Conservation (phyloP, 768 basidiomycete genomes). For the Kwoniella pini region DNA sequence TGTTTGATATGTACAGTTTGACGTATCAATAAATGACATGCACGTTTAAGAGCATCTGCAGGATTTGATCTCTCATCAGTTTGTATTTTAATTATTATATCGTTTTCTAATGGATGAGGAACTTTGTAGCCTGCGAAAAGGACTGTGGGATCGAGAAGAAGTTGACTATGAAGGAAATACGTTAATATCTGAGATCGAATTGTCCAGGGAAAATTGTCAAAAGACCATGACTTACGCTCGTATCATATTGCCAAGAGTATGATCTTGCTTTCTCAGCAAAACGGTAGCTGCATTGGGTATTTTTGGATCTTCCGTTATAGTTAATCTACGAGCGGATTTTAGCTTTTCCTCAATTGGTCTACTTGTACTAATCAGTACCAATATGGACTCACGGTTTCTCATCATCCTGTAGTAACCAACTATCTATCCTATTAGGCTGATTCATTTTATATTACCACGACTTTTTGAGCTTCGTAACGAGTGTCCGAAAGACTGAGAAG, state of each 20-base stretch:
- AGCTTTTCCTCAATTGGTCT: background rate
- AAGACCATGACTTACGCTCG: conserved; percentile 62
- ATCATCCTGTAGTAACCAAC: conserved; percentile 87
- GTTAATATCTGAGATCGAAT: too few species aligned
- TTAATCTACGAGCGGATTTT: conserved; percentile 63
- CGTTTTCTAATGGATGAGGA: conserved; percentile 90
- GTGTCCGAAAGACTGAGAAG: too few species aligned
- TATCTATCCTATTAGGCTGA: conserved; percentile 88
- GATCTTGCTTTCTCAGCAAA: conserved; percentile 93
- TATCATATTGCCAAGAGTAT: conserved; percentile 95
- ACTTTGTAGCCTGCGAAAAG: conserved; percentile 98
- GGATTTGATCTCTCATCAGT: conserved; percentile 86
- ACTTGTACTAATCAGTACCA: background rate
- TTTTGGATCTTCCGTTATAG: conserved; percentile 91
- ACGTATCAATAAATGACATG: conserved; percentile 76
- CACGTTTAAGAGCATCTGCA: conserved; percentile 75
- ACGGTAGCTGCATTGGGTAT: conserved; percentile 96
- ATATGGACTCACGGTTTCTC: conserved; percentile 78
- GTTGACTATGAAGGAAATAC: conserved; percentile 60
- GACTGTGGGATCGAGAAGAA: conserved; percentile 80
- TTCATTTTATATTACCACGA: conserved; percentile 62
- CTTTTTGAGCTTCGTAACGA: background rate
- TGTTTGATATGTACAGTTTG: conserved; percentile 57
- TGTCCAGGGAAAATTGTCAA: too few species aligned
- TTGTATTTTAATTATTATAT: conserved; percentile 93